Base-by-base conservation (phyloP, 2,329 filamentous ascomycete genomes). In the Cladobotryum mycophilum region DNA sequence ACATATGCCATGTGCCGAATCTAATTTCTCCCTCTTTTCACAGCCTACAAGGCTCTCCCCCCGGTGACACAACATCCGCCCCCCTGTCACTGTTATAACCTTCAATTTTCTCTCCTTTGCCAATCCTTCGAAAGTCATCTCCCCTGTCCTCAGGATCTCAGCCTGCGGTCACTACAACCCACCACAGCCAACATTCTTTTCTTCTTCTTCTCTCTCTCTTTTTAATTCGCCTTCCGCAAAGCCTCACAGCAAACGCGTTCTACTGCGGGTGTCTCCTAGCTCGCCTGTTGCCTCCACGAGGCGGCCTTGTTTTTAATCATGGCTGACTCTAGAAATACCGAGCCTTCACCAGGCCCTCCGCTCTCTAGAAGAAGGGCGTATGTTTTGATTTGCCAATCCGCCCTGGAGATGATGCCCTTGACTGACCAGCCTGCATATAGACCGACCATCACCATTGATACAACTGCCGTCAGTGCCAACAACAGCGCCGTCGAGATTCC, bases 391-490 rank as follows among this genome's bases (percentile, higher is more conserved):
- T 20, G 13, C 40, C 34, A 35, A 14, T 15, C 8, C n/a, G 35
- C 40, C 38, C 14, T 20, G 20, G 30, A 12, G 36, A 41, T n/a
- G 35, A 33, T 13, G 15, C 30, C 18, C 30, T 41, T 44, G 22
- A 44, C 53, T 56, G 47, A 54, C 51, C 41, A 13, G 25, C 17
- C 35, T 44, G 40, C 41, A 41, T 52, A 37, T 53, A 79, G 76
- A 40, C 76, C 76, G 35, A 78, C 76, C 48, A 79, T 79, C 53
- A 80, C 74, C 47, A 79, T 80, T 48, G 75, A 79, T 56, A 78
- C 76, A 12, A 72, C 76, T 8, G 73, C 69, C 52, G 65, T 66
- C 53, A 64, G 61, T 48, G 53, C 61, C 49, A 57, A 63, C 40
- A 58, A 53, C 42, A 55, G 61, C 14, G 41, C 59, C 49, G 49